Percentiles rank a stretch among this genome's conserved stretches.
Conservation (phyloP, 164 flowering plant genomes). For the Cinnamomum micranthum region DNA sequence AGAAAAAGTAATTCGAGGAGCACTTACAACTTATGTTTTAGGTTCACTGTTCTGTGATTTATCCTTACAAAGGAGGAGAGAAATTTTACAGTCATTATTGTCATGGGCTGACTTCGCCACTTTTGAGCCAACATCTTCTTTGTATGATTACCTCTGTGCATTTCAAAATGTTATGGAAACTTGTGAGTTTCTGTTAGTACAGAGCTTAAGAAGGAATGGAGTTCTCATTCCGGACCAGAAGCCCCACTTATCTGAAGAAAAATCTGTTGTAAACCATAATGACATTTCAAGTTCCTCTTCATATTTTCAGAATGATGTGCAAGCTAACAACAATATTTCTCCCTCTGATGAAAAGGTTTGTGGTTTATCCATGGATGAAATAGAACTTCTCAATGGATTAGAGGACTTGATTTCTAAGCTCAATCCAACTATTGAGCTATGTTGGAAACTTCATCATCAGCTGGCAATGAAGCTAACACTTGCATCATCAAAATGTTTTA, state of each 20-base stretch:
- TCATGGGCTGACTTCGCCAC: constrained; percentile 63
- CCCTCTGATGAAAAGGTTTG: constrained; percentile 3
- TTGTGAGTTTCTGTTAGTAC: constrained; percentile 41
- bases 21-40: constrained; percentile 57
- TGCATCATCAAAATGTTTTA: constrained; percentile 46
- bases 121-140: constrained; percentile 48
- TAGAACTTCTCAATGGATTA: constrained; percentile 39
- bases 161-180: constrained; percentile 61
- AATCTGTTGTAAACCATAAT: constrained; percentile 13
- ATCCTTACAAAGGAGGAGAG: constrained; percentile 46
- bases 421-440: constrained; percentile 51
- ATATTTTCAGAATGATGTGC: constrained; percentile 40
- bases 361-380: constrained; percentile 38
- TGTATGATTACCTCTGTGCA: constrained; percentile 71
- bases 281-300: constrained; percentile 18
- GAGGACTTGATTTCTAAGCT: constrained; percentile 52
- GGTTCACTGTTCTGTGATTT: constrained; percentile 67
- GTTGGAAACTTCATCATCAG: constrained; percentile 75
- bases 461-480: constrained; percentile 53
- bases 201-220: constrained; percentile 34
- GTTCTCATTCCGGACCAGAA: constrained; percentile 29
- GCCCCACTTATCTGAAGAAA: constrained; percentile 25
- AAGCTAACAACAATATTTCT: constrained; percentile 16
- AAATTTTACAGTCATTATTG: constrained; percentile 42
- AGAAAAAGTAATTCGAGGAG: constrained; percentile 31